phyloP scores from a whole-genome alignment of 192 early-diverging fungal genomes.

The Coemansia sp. region DNA sequence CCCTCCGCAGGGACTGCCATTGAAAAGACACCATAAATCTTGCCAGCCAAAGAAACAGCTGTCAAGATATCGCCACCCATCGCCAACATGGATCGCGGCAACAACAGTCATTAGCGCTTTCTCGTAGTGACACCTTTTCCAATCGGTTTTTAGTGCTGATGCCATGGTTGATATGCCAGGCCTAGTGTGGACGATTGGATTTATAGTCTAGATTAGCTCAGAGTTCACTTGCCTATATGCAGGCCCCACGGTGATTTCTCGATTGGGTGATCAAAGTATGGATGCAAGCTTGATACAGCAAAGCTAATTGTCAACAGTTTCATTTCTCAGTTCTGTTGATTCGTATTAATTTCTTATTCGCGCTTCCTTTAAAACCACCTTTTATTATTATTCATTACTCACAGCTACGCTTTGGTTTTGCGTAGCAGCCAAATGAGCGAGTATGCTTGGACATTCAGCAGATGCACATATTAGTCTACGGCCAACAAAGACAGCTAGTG shows the following conservation, averaged over 20 bases:
- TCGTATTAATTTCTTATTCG: background rate
- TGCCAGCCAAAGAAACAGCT: too few species aligned
- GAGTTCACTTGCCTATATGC: too few species aligned
- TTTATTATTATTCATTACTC: background rate
- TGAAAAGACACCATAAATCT: too few species aligned
- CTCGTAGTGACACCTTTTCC: too few species aligned
- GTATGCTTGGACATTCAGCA: constrained; percentile 20
- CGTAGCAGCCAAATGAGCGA: background rate
- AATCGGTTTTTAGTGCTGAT: too few species aligned
- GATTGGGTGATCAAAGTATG: background rate
- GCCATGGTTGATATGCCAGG: too few species aligned
- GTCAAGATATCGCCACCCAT: too few species aligned
- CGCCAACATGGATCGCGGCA: too few species aligned
- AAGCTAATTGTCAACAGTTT: background rate
- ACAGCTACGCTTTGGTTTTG: background rate
- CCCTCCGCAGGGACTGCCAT: too few species aligned
- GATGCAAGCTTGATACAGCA: background rate
- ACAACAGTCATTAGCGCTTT: too few species aligned
- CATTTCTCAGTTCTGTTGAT: background rate
- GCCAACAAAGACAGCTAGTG: background rate
- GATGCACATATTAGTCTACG: constrained; percentile 22
- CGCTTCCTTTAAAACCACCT: background rate
- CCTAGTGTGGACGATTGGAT: too few species aligned
- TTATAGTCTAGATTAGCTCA: too few species aligned
- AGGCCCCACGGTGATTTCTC: background rate